phyloP scores from a whole-genome alignment of 2,329 filamentous ascomycete genomes.

The Nemania sp. region DNA sequence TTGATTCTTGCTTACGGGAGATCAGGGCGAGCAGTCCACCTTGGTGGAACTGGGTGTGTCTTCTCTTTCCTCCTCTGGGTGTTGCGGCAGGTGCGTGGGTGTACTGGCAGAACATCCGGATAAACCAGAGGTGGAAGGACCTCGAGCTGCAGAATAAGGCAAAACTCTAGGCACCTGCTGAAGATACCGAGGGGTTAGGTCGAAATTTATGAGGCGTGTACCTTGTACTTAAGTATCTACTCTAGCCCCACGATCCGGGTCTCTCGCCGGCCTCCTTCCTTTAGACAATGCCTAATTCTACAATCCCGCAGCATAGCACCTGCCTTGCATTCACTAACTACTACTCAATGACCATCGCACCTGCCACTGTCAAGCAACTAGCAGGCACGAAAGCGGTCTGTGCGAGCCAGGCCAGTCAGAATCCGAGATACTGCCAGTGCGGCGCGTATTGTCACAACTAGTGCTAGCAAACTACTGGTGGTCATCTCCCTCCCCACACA shows the following conservation, averaged over 20 bases:
- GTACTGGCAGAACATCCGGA: constrained; percentile 70
- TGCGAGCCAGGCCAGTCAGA: too few relatives aligned
- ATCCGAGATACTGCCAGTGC: too few relatives aligned
- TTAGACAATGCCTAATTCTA: too few relatives aligned
- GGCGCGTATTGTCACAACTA: too few relatives aligned
- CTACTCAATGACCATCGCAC: too few relatives aligned
- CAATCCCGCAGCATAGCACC: not conserved
- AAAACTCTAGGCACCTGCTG: constrained; percentile 46
- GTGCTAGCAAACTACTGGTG: too few relatives aligned
- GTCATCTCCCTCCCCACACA: too few relatives aligned
- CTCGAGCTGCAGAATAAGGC: constrained; percentile 54
- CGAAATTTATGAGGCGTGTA: too few relatives aligned
- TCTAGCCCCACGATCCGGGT: too few relatives aligned
- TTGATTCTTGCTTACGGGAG: constrained; percentile 66
- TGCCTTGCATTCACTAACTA: not conserved
- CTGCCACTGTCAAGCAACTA: not conserved
- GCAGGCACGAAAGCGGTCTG: too few relatives aligned
- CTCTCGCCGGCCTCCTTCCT: not conserved
- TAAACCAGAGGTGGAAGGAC: constrained; percentile 71
- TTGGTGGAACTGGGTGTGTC: constrained; percentile 81
- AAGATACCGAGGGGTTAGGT: too few relatives aligned
- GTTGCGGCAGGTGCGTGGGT: constrained; percentile 69
- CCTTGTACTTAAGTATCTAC: not conserved
- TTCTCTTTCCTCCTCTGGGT: constrained; percentile 75
- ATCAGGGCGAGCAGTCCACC: constrained; percentile 66